phyloP scores from a whole-genome alignment of 345 rosid genomes.

The Bruguiera sexangula region DNA sequence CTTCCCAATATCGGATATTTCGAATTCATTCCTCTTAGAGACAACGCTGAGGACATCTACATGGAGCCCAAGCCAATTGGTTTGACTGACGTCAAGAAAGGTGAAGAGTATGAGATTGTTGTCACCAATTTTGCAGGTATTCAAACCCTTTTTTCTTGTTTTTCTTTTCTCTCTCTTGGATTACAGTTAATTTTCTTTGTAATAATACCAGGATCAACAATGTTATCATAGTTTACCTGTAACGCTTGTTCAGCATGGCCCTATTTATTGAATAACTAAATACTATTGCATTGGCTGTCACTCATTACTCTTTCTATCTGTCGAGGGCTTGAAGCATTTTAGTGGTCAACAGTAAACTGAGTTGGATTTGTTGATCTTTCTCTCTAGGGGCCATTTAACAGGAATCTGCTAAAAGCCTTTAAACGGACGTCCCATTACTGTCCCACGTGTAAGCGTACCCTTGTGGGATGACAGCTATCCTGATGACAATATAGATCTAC shows the following conservation, averaged over 20 bases:
- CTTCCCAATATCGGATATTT: conserved; percentile 86
- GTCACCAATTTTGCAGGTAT: conserved; percentile 85
- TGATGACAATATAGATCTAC: background rate
- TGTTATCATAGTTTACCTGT: too few species aligned
- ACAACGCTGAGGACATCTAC: conserved; percentile 16
- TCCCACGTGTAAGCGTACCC: too few species aligned
- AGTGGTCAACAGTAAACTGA: background rate
- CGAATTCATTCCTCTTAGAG: conserved; percentile 66
- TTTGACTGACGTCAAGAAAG: conserved; percentile 65
- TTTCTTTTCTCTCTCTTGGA: background rate
- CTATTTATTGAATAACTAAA: too few species aligned
- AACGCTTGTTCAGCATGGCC: too few species aligned
- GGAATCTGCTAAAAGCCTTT: background rate
- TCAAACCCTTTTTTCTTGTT: background rate
- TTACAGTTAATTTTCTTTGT: background rate
- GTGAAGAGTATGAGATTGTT: conserved; percentile 85
- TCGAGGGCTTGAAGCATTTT: conserved; percentile 4
- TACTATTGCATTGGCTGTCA: too few species aligned
- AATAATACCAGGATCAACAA: background rate
- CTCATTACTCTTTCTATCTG: background rate
- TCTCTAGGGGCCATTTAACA: background rate
- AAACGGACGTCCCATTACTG: background rate
- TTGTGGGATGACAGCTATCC: background rate
- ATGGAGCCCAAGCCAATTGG: conserved; percentile 50
- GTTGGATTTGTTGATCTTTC: background rate